phyloP scores from a whole-genome alignment of 345 rosid species.

The Salix koriyanagi region DNA sequence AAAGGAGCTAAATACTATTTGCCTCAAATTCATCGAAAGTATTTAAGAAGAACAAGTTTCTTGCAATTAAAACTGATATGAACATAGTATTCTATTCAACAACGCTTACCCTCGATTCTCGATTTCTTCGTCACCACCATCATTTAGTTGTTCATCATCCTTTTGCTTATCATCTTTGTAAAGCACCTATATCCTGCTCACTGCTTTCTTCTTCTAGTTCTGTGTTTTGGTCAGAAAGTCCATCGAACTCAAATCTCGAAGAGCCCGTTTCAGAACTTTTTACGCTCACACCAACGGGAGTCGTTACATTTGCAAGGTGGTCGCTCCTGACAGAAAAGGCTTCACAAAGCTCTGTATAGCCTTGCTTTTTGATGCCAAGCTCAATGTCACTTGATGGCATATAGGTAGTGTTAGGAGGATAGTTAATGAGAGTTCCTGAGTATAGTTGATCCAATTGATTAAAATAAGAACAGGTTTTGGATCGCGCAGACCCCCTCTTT shows the following conservation, averaged over 20 bases:
- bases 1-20: neutral
- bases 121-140: neutral
- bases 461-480: conserved; percentile 41
- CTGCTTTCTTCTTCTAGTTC: conserved; percentile 8
- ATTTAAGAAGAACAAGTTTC: too few relatives aligned
- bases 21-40: neutral
- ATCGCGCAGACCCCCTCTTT: conserved; percentile 25
- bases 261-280: conserved; percentile 14
- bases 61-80: neutral
- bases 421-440: conserved; percentile 16
- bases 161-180: conserved; percentile 2
- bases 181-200: conserved; percentile 9
- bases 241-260: conserved; percentile 14
- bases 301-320: neutral
- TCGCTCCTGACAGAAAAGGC: conserved; percentile 17
- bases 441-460: conserved; percentile 39
- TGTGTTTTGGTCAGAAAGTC: neutral
- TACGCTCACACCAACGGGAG: conserved; percentile 4
- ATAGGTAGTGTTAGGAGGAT: neutral
- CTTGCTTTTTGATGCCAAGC: conserved; percentile 14
- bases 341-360: conserved; percentile 29
- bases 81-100: neutral
- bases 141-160: neutral
- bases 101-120: neutral
- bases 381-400: conserved; percentile 1